These are phyloP conservation scores for Podila epicladia DNA, from an alignment of 192 early-diverging fungal genomes.

Conservation along the genomic window DNA sequence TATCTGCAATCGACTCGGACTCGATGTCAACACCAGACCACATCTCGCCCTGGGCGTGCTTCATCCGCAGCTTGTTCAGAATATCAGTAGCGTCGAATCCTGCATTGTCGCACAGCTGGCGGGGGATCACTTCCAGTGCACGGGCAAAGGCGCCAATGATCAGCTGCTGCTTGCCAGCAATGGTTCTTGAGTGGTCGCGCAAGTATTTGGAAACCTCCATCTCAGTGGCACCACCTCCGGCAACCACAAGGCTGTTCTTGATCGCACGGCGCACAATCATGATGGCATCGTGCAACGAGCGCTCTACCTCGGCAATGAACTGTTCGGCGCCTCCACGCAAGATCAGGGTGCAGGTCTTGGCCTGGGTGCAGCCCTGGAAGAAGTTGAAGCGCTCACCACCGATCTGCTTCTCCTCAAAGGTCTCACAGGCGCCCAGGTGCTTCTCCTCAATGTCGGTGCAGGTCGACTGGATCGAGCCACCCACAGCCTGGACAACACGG, in stretches of 20 bases:
- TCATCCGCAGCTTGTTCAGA: slow-evolving; percentile 95
- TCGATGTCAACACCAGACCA: slow-evolving; percentile 97
- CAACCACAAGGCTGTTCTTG: slow-evolving; percentile 96
- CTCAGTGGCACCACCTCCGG: slow-evolving; percentile 98
- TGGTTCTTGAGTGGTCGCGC: slow-evolving; percentile 89
- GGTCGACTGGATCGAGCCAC: slow-evolving; percentile 92
- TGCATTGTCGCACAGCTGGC: slow-evolving; percentile 98
- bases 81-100: slow-evolving; percentile 99
- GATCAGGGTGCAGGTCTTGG: slow-evolving; percentile 96
- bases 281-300: slow-evolving; percentile 98
- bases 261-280: slow-evolving; percentile 99
- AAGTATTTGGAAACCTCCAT: slow-evolving; percentile 98
- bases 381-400: slow-evolving; percentile 97
- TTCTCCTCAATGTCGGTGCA: slow-evolving; percentile 82
- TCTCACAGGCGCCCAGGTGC: slow-evolving; percentile 90
- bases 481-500: slow-evolving; percentile 95
- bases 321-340: slow-evolving; percentile 98
- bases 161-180: slow-evolving; percentile 99
- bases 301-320: slow-evolving; percentile 99
- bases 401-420: slow-evolving; percentile 97
- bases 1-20: slow-evolving; percentile 86
- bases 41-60: slow-evolving; percentile 79
- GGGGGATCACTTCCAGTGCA: slow-evolving; percentile 97
- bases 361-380: slow-evolving; percentile 92
- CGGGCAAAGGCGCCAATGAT: slow-evolving; percentile 94